These are phyloP conservation scores for Sphagnum tenellum DNA, from an alignment of 225 moss, liverwort and hornwort species.

Conservation along the genomic window DNA sequence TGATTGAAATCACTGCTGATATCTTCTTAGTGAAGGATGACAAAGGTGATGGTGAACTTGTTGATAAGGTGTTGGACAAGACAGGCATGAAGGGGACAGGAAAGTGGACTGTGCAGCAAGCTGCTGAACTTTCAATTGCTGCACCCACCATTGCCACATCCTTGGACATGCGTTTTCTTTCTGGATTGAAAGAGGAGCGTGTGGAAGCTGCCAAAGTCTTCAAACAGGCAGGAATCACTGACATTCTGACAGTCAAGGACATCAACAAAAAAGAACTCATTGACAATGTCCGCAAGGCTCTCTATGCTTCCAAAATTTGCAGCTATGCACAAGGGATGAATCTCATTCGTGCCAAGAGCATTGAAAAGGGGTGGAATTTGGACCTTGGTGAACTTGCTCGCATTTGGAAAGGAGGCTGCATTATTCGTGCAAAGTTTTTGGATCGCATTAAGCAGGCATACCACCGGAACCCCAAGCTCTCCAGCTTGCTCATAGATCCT, in stretches of 20 bases:
- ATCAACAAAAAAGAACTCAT: constrained; percentile 64
- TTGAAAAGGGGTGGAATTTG: constrained; percentile 66
- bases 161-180: constrained; percentile 66
- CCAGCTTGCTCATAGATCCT: constrained; percentile 75
- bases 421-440: constrained; percentile 79
- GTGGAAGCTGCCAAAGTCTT: constrained; percentile 49
- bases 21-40: constrained; percentile 71
- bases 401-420: constrained; percentile 96
- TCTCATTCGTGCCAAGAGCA: constrained; percentile 77
- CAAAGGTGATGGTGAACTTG: constrained; percentile 57
- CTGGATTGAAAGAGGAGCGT: constrained; percentile 77
- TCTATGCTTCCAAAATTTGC: constrained; percentile 85
- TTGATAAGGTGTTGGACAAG: constrained; percentile 81
- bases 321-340: constrained; percentile 94
- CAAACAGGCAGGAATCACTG: constrained; percentile 41
- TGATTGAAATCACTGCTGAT: constrained; percentile 81
- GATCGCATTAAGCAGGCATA: constrained; percentile 81
- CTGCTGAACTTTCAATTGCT: constrained; percentile 74
- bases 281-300: constrained; percentile 80
- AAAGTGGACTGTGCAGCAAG: constrained; percentile 96
- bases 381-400: constrained; percentile 77
- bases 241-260: constrained; percentile 34
- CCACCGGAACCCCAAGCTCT: constrained; percentile 64
- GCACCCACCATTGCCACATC: constrained; percentile 87
- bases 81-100: constrained; percentile 91